A percentile compares a stretch with the other conserved stretches of the same genome.
These are phyloP conservation scores for Vitis rupestris DNA, from an alignment of 164 flowering plant species.

Conservation along the genomic window DNA sequence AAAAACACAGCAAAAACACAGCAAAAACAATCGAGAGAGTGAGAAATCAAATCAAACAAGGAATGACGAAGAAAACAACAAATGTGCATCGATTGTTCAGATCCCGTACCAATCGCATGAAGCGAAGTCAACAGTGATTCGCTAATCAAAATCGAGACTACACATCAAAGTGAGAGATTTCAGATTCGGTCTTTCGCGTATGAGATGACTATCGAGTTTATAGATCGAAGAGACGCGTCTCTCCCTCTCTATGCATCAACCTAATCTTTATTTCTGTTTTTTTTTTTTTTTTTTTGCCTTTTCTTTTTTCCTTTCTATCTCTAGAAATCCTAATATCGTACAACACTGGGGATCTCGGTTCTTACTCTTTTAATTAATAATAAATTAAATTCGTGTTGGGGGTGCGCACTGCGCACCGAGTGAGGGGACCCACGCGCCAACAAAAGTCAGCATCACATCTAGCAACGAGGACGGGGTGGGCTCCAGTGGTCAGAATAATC, in stretches of 20 bases:
- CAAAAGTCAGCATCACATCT: neutral
- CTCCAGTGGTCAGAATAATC: no score
- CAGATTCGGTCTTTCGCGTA: no score
- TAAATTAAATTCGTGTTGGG: neutral
- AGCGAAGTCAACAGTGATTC: neutral
- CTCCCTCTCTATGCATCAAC: neutral
- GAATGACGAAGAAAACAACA: neutral
- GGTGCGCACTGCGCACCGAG: neutral
- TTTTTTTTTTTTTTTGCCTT: no score
- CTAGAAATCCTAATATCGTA: neutral
- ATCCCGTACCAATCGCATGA: constrained; percentile 23
- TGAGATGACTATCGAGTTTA: neutral
- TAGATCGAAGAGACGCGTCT: constrained; percentile 7
- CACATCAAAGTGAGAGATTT: no score
- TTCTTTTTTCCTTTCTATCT: no score
- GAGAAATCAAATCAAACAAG: neutral
- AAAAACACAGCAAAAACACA: neutral
- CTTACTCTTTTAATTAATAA: neutral
- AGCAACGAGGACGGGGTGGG: no score
- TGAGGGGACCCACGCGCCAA: constrained; percentile 5
- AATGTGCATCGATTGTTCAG: neutral
- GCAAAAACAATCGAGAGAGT: no score
- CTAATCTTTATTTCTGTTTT: no score
- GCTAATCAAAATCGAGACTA: no score
- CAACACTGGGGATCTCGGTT: neutral